phyloP scores from a whole-genome alignment of 257 asterid species.

The Fraxinus excelsior region DNA sequence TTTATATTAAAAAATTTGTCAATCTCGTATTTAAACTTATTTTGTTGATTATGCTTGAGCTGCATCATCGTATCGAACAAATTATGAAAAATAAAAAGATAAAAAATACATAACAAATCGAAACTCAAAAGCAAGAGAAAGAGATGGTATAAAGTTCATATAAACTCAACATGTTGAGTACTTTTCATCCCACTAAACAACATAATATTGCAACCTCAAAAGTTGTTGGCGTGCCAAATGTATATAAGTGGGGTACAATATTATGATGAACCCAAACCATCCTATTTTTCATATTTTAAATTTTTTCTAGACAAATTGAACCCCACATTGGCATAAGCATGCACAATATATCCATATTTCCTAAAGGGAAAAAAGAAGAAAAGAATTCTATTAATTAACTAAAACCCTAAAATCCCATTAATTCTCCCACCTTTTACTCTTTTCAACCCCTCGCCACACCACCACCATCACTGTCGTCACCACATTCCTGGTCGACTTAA shows the following conservation, averaged over 20 bases:
- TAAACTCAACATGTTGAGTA: conserved; percentile 39
- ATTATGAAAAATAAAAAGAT: neutral
- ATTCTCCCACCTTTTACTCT: conserved; percentile 35
- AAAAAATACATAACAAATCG: neutral
- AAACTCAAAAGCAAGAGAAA: conserved; percentile 15
- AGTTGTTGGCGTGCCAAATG: conserved; percentile 72
- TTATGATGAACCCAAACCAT: conserved; percentile 58
- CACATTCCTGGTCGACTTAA: conserved; percentile 16
- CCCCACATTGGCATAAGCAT: conserved; percentile 50
- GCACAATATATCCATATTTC: conserved; percentile 42
- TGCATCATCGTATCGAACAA: neutral
- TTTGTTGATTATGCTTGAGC: no score
- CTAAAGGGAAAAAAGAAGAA: conserved; percentile 25
- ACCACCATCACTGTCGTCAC: neutral
- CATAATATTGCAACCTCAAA: conserved; percentile 42
- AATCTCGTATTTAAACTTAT: no score
- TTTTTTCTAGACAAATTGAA: conserved; percentile 43
- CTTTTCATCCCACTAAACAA: conserved; percentile 45
- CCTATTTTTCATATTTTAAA: conserved; percentile 5
- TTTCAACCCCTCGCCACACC: conserved; percentile 23
- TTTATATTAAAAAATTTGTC: no score
- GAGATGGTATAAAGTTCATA: conserved; percentile 45
- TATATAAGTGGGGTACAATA: conserved; percentile 80
- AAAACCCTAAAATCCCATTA: conserved; percentile 36
- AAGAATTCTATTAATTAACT: conserved; percentile 37